phyloP scores from a whole-genome alignment of 768 basidiomycete species.

The Suillus luteus region DNA sequence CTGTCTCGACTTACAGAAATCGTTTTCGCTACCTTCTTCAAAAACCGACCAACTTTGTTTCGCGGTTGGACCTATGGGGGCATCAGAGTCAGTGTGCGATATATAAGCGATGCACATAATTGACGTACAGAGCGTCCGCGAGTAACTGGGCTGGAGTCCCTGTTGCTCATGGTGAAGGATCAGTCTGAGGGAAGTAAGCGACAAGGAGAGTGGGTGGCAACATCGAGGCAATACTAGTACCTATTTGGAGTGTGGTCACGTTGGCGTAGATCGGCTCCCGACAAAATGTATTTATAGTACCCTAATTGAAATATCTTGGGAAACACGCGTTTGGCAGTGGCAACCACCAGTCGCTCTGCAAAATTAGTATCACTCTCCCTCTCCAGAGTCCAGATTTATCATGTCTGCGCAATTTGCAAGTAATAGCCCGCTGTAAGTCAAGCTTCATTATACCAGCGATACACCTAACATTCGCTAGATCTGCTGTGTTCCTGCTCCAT shows the following conservation, averaged over 20 bases:
- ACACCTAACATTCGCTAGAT: slow-evolving; percentile 36
- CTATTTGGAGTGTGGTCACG: too few species aligned
- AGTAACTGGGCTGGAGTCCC: not conserved
- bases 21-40: not conserved
- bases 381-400: slow-evolving; percentile 7
- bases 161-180: not conserved
- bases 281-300: too few species aligned
- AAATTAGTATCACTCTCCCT: not conserved
- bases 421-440: slow-evolving; percentile 43
- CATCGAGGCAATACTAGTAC: too few species aligned
- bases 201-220: not conserved
- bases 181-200: not conserved
- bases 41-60: not conserved
- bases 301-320: too few species aligned
- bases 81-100: not conserved
- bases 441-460: not conserved
- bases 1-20: not conserved
- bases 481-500: slow-evolving; percentile 75
- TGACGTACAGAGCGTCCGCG: not conserved
- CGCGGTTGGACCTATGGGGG: not conserved
- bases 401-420: slow-evolving; percentile 29
- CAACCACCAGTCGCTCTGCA: not conserved
- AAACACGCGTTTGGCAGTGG: too few species aligned
- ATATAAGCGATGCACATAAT: not conserved
- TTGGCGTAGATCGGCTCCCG: too few species aligned